Conservation (phyloP, 2,329 filamentous ascomycete genomes). For the Penicillium sp. region DNA sequence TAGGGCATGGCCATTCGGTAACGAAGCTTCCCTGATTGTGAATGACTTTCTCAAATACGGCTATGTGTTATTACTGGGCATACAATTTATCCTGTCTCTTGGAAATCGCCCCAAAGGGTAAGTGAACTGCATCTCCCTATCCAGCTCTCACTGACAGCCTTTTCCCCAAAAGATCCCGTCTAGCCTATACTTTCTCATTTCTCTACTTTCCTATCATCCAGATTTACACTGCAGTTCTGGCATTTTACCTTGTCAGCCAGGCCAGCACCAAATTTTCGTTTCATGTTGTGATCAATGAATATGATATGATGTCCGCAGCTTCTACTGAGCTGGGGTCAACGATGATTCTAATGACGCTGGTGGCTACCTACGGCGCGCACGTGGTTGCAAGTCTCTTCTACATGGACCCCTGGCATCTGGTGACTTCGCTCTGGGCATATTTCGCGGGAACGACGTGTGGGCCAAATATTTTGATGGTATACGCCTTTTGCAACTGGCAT, state of each 20-base stretch:
- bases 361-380: neutral
- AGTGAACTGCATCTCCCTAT: neutral
- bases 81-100: conserved; percentile 3
- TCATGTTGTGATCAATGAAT: neutral
- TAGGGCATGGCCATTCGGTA: neutral
- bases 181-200: neutral
- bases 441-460: neutral
- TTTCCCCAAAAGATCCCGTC: neutral
- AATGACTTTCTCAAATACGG: conserved; percentile 4
- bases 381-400: neutral
- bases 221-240: neutral
- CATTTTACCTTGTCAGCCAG: conserved; percentile 1
- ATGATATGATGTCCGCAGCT: neutral
- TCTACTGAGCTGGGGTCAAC: neutral
- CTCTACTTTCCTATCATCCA: conserved; percentile 1
- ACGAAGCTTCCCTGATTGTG: neutral
- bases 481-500: conserved; percentile 3
- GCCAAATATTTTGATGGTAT: conserved; percentile 1
- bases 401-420: neutral
- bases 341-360: neutral
- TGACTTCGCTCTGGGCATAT: neutral
- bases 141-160: neutral
- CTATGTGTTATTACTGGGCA: conserved; percentile 1
- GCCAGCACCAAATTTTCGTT: neutral
- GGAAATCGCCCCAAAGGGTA: conserved; percentile 1